Percentiles rank a stretch among this genome's conserved stretches.
These are phyloP conservation scores for Stagonosporopsis vannaccii DNA, from an alignment of 2,329 filamentous ascomycete species.

Conservation along the genomic window DNA sequence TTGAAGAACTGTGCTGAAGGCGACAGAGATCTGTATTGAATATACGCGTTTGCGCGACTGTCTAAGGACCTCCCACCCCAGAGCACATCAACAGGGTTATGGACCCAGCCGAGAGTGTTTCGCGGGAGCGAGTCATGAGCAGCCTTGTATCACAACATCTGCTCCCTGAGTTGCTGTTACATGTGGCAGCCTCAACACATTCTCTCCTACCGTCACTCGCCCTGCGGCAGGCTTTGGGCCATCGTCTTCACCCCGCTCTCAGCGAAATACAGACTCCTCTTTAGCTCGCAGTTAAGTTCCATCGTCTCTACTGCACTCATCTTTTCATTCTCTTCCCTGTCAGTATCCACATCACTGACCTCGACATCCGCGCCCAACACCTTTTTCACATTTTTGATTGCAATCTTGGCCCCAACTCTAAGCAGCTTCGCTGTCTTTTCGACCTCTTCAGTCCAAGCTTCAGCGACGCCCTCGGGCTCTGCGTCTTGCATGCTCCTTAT, in stretches of 20 bases:
- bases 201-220: neutral
- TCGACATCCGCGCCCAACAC: conserved; percentile 29
- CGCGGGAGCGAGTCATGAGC: conserved; percentile 5
- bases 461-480: conserved; percentile 21
- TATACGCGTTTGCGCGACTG: conserved; percentile 19
- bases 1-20: neutral
- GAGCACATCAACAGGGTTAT: conserved; percentile 7
- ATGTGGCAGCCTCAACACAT: neutral
- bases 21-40: conserved; percentile 21
- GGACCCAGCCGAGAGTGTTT: conserved; percentile 5
- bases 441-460: conserved; percentile 37
- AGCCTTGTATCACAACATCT: neutral
- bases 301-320: conserved; percentile 12
- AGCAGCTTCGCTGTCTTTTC: conserved; percentile 31
- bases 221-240: conserved; percentile 34
- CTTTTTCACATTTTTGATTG: conserved; percentile 38
- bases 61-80: neutral
- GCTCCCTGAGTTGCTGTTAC: neutral
- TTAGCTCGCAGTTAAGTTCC: conserved; percentile 32
- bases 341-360: conserved; percentile 2
- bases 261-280: conserved; percentile 33
- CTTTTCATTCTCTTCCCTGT: conserved; percentile 7
- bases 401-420: conserved; percentile 37
- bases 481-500: conserved; percentile 27
- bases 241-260: conserved; percentile 46